Base-by-base conservation (phyloP, 2,329 filamentous ascomycete genomes). In the Chrysoporthe cubensis region DNA sequence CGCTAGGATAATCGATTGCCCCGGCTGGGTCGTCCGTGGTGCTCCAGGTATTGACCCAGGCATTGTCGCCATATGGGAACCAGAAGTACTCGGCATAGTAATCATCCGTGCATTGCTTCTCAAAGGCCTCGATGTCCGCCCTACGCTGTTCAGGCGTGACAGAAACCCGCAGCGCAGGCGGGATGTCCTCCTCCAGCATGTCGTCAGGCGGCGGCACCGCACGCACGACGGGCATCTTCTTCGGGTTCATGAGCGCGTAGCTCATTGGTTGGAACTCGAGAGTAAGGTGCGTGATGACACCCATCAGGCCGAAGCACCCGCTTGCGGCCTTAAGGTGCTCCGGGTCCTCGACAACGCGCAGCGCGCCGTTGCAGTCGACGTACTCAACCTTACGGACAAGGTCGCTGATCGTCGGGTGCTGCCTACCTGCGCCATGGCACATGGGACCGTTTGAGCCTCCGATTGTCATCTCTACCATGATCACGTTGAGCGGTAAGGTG, bases 61-160 rank as follows among this genome's bases (percentile, higher is more conserved):
- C 77, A 54, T 80, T 75, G 62, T 79, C 76, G 26, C 80, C 78
- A 65, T 82, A 83, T 0, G 83, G 78, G 68, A 84, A 84, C 83
- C 82, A 85, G 71, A 84, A 84, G 80, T 81, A 84, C 70, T 85
- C 82, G 32, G 76, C 74, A 65, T 84, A 84, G 69, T 82, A 84
- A 61, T 80, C 76, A 42, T 80, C 77, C 0, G 72, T 72, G 16
- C 80, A 80, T 2, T 77, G 74, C 1, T 73, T 69, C 67, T 81
- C 76, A 67, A 84, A 84, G 0, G 77, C 74, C 5, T 54, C 69
- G 4, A 78, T 74, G 1, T 81, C 79, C 1, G 70, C 69, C 11
- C 73, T 73, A n/a, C 79, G 74, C 64, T 79, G 72, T 26, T 75
- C 73, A 4, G 73, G 71, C 2, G 76, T 78, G 65, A 76, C 75